phyloP scores from a whole-genome alignment of 1,284 basidiomycete genomes.

The Trichosporon sp. region DNA sequence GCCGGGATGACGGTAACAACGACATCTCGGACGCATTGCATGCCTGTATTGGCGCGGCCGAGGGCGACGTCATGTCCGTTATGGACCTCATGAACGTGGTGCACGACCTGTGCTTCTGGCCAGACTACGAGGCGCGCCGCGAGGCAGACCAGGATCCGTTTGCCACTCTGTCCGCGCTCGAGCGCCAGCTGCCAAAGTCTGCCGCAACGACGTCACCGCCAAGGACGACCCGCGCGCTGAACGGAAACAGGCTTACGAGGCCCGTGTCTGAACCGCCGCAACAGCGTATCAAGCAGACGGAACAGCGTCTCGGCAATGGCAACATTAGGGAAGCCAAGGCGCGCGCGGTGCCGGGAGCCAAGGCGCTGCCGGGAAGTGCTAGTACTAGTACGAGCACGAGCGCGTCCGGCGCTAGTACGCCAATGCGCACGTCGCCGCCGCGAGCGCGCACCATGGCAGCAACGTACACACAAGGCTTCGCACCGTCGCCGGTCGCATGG shows the following conservation, averaged over 20 bases:
- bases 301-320: neutral
- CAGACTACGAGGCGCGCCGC: conserved; percentile 39
- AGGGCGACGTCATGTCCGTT: conserved; percentile 44
- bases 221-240: conserved; percentile 21
- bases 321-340: neutral
- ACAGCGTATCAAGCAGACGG: neutral
- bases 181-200: neutral
- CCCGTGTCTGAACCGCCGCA: conserved; percentile 19
- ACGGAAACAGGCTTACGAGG: conserved; percentile 26
- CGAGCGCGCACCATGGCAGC: neutral
- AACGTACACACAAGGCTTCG: neutral
- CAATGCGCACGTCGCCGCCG: neutral
- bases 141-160: conserved; percentile 26
- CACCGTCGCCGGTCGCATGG: conserved; percentile 48
- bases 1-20: conserved; percentile 15
- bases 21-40: conserved; percentile 31
- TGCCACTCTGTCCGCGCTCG: conserved; percentile 11
- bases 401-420: neutral
- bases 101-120: conserved; percentile 46
- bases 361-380: neutral
- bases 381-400: neutral
- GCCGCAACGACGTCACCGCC: neutral
- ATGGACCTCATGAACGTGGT: conserved; percentile 53
- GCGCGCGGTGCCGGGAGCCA: conserved; percentile 22
- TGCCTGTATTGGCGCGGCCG: conserved; percentile 42